Conservation (phyloP, 257 asterid genomes). For the Buddleja alternifolia region DNA sequence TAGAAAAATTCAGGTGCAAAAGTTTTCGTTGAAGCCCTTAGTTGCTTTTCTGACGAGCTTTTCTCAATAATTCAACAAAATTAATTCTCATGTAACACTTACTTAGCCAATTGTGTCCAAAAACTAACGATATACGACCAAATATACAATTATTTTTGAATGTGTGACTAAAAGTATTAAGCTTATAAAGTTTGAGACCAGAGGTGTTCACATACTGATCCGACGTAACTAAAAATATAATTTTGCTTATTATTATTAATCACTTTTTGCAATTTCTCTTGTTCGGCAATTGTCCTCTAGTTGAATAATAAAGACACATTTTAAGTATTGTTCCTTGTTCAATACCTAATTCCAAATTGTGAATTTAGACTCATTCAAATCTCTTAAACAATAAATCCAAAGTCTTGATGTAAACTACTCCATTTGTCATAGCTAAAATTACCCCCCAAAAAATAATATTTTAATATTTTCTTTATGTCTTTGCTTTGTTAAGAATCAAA, state of each 20-base stretch:
- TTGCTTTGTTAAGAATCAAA: neutral
- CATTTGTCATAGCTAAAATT: slow-evolving; percentile 30
- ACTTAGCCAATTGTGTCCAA: too few species aligned
- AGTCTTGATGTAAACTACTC: slow-evolving; percentile 24
- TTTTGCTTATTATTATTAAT: neutral
- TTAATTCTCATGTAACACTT: too few species aligned
- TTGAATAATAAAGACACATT: neutral
- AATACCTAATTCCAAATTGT: slow-evolving; percentile 21
- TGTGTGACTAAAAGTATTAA: too few species aligned
- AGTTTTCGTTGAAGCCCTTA: too few species aligned
- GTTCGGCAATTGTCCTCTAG: slow-evolving; percentile 35
- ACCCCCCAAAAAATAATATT: neutral
- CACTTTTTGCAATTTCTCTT: slow-evolving; percentile 29
- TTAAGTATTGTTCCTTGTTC: slow-evolving; percentile 15
- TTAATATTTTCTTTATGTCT: neutral
- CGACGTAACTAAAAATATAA: too few species aligned
- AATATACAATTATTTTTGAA: too few species aligned
- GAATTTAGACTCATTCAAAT: slow-evolving; percentile 30
- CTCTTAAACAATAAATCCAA: slow-evolving; percentile 13
- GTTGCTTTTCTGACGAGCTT: too few species aligned
- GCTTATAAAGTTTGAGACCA: too few species aligned
- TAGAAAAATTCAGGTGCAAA: too few species aligned
- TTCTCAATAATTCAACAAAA: too few species aligned
- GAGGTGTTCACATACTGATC: too few species aligned
- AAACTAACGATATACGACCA: too few species aligned